phyloP scores from a whole-genome alignment of 2,329 filamentous ascomycete genomes.

The Trichoderma atrobrunneum region DNA sequence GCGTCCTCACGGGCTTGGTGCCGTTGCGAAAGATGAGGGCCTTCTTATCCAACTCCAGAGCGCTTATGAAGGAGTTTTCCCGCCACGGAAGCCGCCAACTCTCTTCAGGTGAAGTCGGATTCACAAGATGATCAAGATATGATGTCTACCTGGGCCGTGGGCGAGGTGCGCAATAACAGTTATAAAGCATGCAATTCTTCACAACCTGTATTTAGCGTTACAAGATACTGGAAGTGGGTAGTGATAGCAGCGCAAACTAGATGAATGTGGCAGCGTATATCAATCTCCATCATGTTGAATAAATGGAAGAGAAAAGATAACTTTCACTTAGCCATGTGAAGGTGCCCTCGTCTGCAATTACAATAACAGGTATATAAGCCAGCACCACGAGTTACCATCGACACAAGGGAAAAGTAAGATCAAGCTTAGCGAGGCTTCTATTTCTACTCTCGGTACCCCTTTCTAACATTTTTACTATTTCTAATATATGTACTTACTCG shows the following conservation, averaged over 20 bases:
- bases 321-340: background rate
- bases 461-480: background rate
- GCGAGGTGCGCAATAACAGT: too few species aligned
- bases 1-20: conserved; percentile 18
- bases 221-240: background rate
- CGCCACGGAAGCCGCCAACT: conserved; percentile 1
- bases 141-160: too few species aligned
- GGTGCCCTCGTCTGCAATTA: background rate
- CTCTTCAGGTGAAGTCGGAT: background rate
- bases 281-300: background rate
- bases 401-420: background rate
- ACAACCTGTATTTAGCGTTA: background rate
- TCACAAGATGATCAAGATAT: too few species aligned
- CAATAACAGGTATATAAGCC: background rate
- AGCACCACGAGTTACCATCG: background rate
- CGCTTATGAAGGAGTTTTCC: conserved; percentile 19
- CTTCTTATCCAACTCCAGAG: conserved; percentile 19
- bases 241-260: background rate
- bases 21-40: conserved; percentile 17
- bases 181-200: background rate
- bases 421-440: background rate
- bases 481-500: background rate
- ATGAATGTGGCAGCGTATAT: background rate
- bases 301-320: background rate
- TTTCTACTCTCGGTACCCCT: background rate